phyloP scores from a whole-genome alignment of 2,329 filamentous ascomycete species.

The Diplocarpon mali region DNA sequence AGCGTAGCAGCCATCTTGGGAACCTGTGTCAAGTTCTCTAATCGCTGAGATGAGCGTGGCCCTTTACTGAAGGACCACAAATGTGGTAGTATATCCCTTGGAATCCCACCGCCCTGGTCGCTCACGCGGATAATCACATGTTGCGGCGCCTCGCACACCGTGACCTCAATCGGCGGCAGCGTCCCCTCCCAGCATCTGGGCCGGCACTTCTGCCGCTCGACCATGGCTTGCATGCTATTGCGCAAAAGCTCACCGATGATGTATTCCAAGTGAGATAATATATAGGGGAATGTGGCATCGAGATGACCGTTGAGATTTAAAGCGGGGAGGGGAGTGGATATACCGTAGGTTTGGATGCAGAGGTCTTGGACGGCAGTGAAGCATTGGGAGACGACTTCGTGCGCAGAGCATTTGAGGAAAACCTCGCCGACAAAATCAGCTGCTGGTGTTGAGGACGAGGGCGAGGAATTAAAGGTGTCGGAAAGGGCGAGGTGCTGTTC shows the following conservation, averaged over 20 bases:
- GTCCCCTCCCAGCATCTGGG: constrained; percentile 18
- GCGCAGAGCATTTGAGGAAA: constrained; percentile 84
- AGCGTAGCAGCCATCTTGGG: constrained; percentile 88
- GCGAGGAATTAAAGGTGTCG: constrained; percentile 90
- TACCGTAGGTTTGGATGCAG: constrained; percentile 63
- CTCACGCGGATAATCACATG: constrained; percentile 95
- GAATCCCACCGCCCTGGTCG: constrained; percentile 87
- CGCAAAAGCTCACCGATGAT: constrained; percentile 90
- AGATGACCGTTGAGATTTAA: constrained; percentile 78
- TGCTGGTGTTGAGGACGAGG: constrained; percentile 56
- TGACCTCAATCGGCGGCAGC: constrained; percentile 81
- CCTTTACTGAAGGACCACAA: constrained; percentile 97
- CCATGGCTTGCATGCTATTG: constrained; percentile 87
- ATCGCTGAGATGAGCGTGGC: constrained; percentile 61
- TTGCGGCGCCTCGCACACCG: constrained; percentile 86
- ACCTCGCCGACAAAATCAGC: constrained; percentile 90
- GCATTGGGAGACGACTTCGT: constrained; percentile 78
- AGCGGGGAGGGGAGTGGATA: constrained; percentile 61
- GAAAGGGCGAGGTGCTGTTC: constrained; percentile 94
- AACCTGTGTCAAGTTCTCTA: constrained; percentile 79
- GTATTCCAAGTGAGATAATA: constrained; percentile 91
- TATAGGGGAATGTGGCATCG: constrained; percentile 88
- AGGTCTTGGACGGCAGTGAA: constrained; percentile 65
- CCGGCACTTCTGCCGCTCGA: constrained; percentile 53
- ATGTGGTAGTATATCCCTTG: constrained; percentile 72